Conservation (phyloP, 192 early-diverging fungal genomes). For the Bifiguratus adelaidae region DNA sequence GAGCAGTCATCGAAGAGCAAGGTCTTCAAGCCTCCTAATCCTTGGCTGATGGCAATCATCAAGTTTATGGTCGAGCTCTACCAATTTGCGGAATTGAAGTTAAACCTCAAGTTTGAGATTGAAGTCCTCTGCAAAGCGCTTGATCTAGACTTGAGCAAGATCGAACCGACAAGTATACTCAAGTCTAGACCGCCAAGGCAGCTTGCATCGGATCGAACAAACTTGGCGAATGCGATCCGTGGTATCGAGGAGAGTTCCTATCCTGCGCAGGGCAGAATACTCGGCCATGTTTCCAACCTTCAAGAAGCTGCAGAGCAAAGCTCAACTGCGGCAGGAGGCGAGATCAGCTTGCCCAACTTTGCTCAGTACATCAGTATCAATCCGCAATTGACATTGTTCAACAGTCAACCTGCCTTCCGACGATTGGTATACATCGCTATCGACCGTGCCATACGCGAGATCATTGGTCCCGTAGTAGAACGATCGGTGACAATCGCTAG, state of each 20-base stretch:
- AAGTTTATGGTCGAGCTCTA: conserved; percentile 87
- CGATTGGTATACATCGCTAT: conserved; percentile 81
- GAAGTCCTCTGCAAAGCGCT: conserved; percentile 95
- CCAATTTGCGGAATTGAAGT: conserved; percentile 84
- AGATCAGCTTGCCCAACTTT: conserved; percentile 41
- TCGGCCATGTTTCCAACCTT: background rate
- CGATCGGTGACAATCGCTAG: conserved; percentile 88
- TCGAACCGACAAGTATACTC: conserved; percentile 52
- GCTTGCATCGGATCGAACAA: conserved; percentile 3
- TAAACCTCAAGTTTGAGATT: conserved; percentile 96
- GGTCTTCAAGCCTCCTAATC: conserved; percentile 92
- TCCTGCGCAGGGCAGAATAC: background rate
- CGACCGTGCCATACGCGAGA: conserved; percentile 83
- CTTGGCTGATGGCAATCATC: conserved; percentile 96
- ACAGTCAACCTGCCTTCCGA: conserved; percentile 76
- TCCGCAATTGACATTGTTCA: conserved; percentile 69
- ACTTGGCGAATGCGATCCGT: background rate
- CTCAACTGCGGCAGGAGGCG: too few species aligned
- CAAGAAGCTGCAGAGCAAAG: background rate
- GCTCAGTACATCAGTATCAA: conserved; percentile 68
- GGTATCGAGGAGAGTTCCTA: conserved; percentile 1
- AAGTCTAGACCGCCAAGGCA: conserved; percentile 46
- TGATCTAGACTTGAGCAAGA: conserved; percentile 68
- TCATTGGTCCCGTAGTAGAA: conserved; percentile 83
- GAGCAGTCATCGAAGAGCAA: conserved; percentile 77